Evolutionary conservation across 2,329 filamentous ascomycete species (phyloP).

Genomic region (Fusarium sp.): DNA sequence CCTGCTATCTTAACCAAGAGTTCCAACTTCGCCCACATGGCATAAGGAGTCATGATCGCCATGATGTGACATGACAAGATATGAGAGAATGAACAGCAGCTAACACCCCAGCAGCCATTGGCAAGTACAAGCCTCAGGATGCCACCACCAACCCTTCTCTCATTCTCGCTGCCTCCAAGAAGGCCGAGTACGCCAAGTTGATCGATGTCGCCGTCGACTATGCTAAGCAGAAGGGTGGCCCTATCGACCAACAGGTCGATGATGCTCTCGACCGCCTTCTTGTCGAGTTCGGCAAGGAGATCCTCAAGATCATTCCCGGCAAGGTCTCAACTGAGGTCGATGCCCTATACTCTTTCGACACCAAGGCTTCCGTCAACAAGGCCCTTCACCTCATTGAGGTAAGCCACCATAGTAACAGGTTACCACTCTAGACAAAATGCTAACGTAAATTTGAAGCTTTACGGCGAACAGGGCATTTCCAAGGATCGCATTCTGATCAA

Average conservation of each 20-base stretch:
- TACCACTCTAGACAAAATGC: conserved; percentile 12
- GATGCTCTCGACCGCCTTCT: conserved; percentile 90
- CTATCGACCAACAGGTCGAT: conserved; percentile 85
- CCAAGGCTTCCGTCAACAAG: conserved; percentile 91
- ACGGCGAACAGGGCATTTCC: conserved; percentile 88
- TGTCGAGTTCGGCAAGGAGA: conserved; percentile 98
- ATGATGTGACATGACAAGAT: conserved; percentile 23
- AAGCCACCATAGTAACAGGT: conserved; percentile 45
- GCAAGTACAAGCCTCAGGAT: conserved; percentile 99
- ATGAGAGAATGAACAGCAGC: conserved; percentile 23
- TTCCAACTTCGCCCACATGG: neutral
- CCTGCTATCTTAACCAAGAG: neutral
- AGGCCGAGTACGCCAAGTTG: conserved; percentile 92
- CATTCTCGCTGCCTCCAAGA: conserved; percentile 98
- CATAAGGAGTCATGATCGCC: conserved; percentile 8
- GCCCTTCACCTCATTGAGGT: conserved; percentile 96
- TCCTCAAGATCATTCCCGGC: conserved; percentile 94
- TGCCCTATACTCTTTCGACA: conserved; percentile 94
- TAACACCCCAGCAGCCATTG: conserved; percentile 75
- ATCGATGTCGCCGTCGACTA: conserved; percentile 87
- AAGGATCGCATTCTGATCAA: conserved; percentile 98
- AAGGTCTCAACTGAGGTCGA: conserved; percentile 99
- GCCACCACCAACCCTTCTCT: conserved; percentile 99
- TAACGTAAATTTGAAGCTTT: conserved; percentile 70
- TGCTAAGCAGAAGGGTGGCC: conserved; percentile 79